These are phyloP conservation scores for Dendrocalamus sinicus DNA, from an alignment of 176 grass and related monocot species.

Conservation along the genomic window DNA sequence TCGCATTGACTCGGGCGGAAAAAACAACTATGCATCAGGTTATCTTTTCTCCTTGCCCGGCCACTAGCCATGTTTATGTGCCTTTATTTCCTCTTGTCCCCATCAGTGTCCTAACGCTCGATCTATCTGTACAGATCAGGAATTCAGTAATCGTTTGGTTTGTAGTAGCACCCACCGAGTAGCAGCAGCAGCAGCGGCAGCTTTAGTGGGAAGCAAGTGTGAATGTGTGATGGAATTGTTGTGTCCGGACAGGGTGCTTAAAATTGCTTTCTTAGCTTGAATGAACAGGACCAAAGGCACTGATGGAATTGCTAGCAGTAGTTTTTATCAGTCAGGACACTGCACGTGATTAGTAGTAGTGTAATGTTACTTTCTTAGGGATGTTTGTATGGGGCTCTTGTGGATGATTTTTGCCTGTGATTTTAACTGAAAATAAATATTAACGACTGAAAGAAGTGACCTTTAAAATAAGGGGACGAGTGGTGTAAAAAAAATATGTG, in stretches of 20 bases:
- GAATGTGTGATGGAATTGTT: background rate
- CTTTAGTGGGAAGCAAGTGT: background rate
- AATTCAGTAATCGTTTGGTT: background rate
- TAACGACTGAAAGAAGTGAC: no score
- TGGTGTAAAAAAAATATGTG: no score
- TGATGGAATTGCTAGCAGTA: background rate
- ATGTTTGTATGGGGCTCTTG: no score
- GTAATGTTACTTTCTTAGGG: background rate
- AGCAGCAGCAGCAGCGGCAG: background rate
- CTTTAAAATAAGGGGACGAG: no score
- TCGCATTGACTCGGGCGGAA: slow-evolving; percentile 34
- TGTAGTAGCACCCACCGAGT: background rate
- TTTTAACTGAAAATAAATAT: no score
- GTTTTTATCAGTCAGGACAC: background rate
- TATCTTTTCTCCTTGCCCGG: background rate
- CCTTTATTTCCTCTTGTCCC: slow-evolving; percentile 34
- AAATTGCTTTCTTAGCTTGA: background rate
- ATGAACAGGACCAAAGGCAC: background rate
- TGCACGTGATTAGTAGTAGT: background rate
- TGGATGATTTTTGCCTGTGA: accelerated
- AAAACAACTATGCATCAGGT: background rate
- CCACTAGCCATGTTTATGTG: background rate
- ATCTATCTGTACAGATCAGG: background rate
- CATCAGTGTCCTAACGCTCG: background rate
- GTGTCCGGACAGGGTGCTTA: background rate